These are phyloP conservation scores for Gaeumannomyces sp. DNA, from an alignment of 2,329 filamentous ascomycete species.

Conservation along the genomic window DNA sequence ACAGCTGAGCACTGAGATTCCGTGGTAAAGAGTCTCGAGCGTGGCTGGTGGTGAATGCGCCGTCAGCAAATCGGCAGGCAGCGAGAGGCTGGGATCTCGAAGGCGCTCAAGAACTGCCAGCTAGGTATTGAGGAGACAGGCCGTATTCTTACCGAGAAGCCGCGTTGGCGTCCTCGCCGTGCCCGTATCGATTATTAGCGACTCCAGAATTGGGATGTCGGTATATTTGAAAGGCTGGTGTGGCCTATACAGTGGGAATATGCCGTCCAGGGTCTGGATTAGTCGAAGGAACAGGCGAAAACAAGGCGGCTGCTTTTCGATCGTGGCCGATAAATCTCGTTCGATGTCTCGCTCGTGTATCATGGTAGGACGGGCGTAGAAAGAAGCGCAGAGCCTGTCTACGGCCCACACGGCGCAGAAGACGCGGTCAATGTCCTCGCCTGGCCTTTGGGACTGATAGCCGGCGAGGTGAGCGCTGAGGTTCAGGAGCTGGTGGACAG, in stretches of 20 bases:
- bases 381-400: slow-evolving; percentile 52
- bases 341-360: slow-evolving; percentile 57
- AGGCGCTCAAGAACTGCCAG: background rate
- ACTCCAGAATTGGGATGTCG: slow-evolving; percentile 51
- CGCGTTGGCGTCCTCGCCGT: slow-evolving; percentile 42
- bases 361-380: slow-evolving; percentile 53
- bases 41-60: slow-evolving; percentile 37
- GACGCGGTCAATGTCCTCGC: slow-evolving; percentile 39
- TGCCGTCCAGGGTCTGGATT: slow-evolving; percentile 48
- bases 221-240: slow-evolving; percentile 41
- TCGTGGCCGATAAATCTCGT: slow-evolving; percentile 43
- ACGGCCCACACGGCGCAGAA: slow-evolving; percentile 57
- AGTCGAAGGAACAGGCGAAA: slow-evolving; percentile 53
- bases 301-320: slow-evolving; percentile 42
- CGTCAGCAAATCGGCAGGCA: slow-evolving; percentile 17
- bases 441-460: slow-evolving; percentile 24
- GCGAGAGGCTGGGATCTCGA: background rate
- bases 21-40: slow-evolving; percentile 58
- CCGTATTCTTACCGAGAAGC: slow-evolving; percentile 36
- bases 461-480: slow-evolving; percentile 47
- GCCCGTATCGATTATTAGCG: slow-evolving; percentile 48
- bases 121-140: no score
- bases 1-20: slow-evolving; percentile 56
- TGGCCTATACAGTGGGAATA: slow-evolving; percentile 56
- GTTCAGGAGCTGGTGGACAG: slow-evolving; percentile 52